Evolutionary conservation across 306 rosid species (phyloP), one percentile per base, ranked within the genome.

Genomic region (Trifolium subterraneum): DNA sequence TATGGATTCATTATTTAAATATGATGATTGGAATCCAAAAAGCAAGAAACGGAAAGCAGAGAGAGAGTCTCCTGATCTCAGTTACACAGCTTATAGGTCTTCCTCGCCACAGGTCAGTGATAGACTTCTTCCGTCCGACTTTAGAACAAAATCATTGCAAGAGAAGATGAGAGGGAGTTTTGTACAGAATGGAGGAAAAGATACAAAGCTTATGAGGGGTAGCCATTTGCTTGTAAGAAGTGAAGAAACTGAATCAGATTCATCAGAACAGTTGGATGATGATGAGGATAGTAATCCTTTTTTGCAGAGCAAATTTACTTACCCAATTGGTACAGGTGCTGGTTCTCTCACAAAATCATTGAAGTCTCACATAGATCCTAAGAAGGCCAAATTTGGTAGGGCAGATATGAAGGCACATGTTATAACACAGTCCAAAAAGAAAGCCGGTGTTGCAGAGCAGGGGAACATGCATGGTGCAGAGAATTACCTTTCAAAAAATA

Each of bases 161-260:
- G 91, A 87, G 79, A 91, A 78, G 84, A 45, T 23, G 29, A 87
- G 92, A 74, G 92, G 87, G 29, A 76, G 70, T 71, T 60, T 64
- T 74, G 10, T 77, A 19, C 90, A 84, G 74, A 90, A 89, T 80
- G 92, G 89, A 73, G 91, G 85, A 20, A 75, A 88, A 77, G 87
- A 79, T 55, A 44, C 64, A 54, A 71, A 59, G 39, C 42, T 78
- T 79, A 51, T 78, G 61, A 86, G 89, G 83, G 85, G 87, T 62
- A 82, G 80, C 71, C 85, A 73, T 70, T 71, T 77, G 68, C 77
- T 80, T 71, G 23, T 63, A 61, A 88, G 86, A 79, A 77, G 79
- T 65, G 97, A 90, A 87, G 98, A 95, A 77, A 95, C 96, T 12
- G 99, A 95, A 77, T 92, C 98, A 23, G 98, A 92, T 75, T 92